Evolutionary conservation across 2,329 filamentous ascomycete genomes (phyloP), one percentile per base, ranked within the genome.

Genomic region (Aureobasidium sp.): DNA sequence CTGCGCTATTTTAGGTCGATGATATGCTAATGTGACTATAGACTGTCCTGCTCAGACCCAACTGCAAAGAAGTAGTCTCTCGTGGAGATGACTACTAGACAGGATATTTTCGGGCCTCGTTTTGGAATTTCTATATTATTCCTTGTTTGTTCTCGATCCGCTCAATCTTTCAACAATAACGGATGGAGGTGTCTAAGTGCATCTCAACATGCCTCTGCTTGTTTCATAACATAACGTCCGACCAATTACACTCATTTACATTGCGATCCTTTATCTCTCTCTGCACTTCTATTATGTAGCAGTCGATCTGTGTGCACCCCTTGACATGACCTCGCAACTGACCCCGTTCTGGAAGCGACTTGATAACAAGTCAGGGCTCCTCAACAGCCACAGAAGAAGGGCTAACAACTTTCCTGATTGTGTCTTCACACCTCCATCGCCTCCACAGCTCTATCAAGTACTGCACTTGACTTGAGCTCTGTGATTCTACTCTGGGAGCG

Each of bases 51-150:
- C 68, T 77, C 29, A 65, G 74, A 46, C 71, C 72, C 41, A 75
- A 69, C 59, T 69, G 72, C 23, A 76, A 76, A 67, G 75, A 76
- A 66, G 73, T 76, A 8, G 71, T 76, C 36, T 72, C 69, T 64
- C 68, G 74, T 39, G 73, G 75, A 47, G 72, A 76, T 51, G 73
- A 76, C 61, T 74, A 69, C 74, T 95, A 32, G 84, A 75, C n/a
- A 32, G 9, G 23, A 20, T 20, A 2, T 9, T 23, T 42, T 15
- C 12, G 13, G 13, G 34, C 13, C 2, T 13, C 4, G 17, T n/a
- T 3, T n/a, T 2, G 6, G n/a, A 2, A 32, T 32, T 55, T 20
- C 37, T 42, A 23, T 4, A 29, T 42, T 20, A 20, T 42, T 26
- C 6, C 0, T 42, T 12, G 26, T 48, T 23, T 32, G 23, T n/a